Percentiles rank a stretch among this genome's conserved stretches.
These are phyloP conservation scores for Protea cynaroides DNA, from an alignment of 164 flowering plant genomes.

Conservation along the genomic window DNA sequence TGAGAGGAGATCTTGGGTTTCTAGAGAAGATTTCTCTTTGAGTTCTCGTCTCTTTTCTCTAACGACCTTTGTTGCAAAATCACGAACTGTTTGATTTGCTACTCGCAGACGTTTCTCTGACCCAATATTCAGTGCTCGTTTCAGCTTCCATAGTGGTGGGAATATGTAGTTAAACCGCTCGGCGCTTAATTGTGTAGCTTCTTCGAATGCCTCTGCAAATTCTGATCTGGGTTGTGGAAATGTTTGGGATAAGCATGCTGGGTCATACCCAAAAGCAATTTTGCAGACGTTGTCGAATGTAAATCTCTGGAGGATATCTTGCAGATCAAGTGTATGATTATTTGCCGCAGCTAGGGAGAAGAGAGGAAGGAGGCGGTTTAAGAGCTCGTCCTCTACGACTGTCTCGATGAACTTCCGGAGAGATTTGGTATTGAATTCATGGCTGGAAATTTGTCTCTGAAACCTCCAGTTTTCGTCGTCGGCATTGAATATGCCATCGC, in stretches of 20 bases:
- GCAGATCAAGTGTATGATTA: constrained; percentile 32
- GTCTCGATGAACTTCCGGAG: constrained; percentile 34
- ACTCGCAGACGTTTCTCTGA: constrained; percentile 28
- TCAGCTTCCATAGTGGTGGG: constrained; percentile 19
- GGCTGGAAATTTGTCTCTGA: constrained; percentile 43
- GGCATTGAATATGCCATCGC: constrained; percentile 40
- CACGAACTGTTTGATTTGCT: constrained; percentile 4
- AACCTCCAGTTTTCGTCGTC: constrained; percentile 50
- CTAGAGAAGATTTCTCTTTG: constrained; percentile 2
- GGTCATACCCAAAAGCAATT: constrained; percentile 53
- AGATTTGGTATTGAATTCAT: constrained; percentile 48
- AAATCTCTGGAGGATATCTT: constrained; percentile 49
- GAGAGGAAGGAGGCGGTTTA: constrained; percentile 33
- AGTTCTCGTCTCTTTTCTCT: constrained; percentile 10
- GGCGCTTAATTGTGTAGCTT: constrained; percentile 5
- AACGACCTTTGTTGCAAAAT: constrained; percentile 11
- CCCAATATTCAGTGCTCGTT: constrained; percentile 23
- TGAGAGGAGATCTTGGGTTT: constrained; percentile 10
- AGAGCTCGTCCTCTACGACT: constrained; percentile 37
- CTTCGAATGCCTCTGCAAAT: constrained; percentile 22
- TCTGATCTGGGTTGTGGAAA: constrained; percentile 14
- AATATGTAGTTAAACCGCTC: constrained; percentile 5
- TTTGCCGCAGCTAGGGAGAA: constrained; percentile 22
- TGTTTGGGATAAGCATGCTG: constrained; percentile 27
- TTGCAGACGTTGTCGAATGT: constrained; percentile 51